These are phyloP conservation scores for Odontarrhena argentea DNA, from an alignment of 345 rosid genomes.

Conservation along the genomic window DNA sequence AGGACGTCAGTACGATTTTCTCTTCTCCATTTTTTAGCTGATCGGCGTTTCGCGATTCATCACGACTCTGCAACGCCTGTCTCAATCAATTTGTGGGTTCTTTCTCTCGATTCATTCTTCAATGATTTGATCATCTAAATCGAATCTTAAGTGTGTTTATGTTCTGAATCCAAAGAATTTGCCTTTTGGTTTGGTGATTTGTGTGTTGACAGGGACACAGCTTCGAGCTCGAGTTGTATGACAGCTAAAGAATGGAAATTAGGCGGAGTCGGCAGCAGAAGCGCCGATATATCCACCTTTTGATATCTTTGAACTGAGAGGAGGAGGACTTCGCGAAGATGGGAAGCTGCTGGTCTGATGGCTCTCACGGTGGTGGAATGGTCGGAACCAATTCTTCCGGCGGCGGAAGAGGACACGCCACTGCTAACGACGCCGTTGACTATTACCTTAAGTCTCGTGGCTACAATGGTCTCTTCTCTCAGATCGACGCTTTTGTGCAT, in stretches of 20 bases:
- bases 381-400: slow-evolving; percentile 51
- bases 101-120: background rate
- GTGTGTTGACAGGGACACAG: slow-evolving; percentile 53
- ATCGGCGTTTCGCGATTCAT: slow-evolving; percentile 47
- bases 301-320: background rate
- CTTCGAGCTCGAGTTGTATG: slow-evolving; percentile 51
- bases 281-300: slow-evolving; percentile 23
- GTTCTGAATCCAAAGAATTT: background rate
- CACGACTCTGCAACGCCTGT: slow-evolving; percentile 45
- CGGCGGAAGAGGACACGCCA: slow-evolving; percentile 23
- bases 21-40: too few relatives aligned
- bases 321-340: slow-evolving; percentile 17
- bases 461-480: slow-evolving; percentile 61
- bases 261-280: too few relatives aligned
- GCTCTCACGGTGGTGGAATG: slow-evolving; percentile 43
- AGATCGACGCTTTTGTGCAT: too few relatives aligned
- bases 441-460: slow-evolving; percentile 69
- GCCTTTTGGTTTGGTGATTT: background rate
- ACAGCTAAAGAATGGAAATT: slow-evolving; percentile 63
- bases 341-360: slow-evolving; percentile 94
- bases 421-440: slow-evolving; percentile 75
- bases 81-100: slow-evolving; percentile 64
- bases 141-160: background rate
- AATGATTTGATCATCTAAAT: background rate
- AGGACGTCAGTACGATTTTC: too few relatives aligned